phyloP scores from a whole-genome alignment of 163 green algal genomes.

The Smithsoniella earleae region DNA sequence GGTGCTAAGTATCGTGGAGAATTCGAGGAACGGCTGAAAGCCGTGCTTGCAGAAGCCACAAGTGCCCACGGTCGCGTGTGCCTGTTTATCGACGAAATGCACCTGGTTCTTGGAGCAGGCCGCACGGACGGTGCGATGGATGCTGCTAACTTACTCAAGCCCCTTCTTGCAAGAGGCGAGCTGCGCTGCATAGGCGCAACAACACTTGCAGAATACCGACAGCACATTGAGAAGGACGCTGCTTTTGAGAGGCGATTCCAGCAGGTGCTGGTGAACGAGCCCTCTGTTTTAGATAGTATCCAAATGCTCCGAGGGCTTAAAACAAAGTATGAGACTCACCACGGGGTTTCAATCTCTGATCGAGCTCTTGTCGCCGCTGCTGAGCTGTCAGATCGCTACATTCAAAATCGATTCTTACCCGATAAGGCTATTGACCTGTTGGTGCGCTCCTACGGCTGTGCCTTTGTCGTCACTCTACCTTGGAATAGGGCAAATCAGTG shows the following conservation, averaged over 20 bases:
- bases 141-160: slow-evolving; percentile 92
- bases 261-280: slow-evolving; percentile 78
- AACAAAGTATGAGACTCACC: slow-evolving; percentile 67
- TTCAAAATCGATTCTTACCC: slow-evolving; percentile 53
- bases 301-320: slow-evolving; percentile 84
- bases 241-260: slow-evolving; percentile 93
- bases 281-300: slow-evolving; percentile 73
- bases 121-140: slow-evolving; percentile 74
- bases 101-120: slow-evolving; percentile 57
- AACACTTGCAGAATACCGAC: slow-evolving; percentile 88
- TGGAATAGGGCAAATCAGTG: no score
- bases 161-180: slow-evolving; percentile 87
- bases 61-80: slow-evolving; percentile 63
- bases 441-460: background rate
- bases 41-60: slow-evolving; percentile 84
- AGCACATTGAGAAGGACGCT: slow-evolving; percentile 96
- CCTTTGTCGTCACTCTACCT: no score
- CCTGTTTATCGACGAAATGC: slow-evolving; percentile 87
- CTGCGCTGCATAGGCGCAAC: slow-evolving; percentile 92
- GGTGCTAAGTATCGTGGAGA: slow-evolving; percentile 89
- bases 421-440: slow-evolving; percentile 52
- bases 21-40: slow-evolving; percentile 90
- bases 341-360: slow-evolving; percentile 80
- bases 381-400: slow-evolving; percentile 57
- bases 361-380: slow-evolving; percentile 70